Percentiles rank a stretch among this genome's conserved stretches.
These are phyloP conservation scores for Chlamydomonas sphaeroides DNA, from an alignment of 139 green algal genomes.

Conservation along the genomic window DNA sequence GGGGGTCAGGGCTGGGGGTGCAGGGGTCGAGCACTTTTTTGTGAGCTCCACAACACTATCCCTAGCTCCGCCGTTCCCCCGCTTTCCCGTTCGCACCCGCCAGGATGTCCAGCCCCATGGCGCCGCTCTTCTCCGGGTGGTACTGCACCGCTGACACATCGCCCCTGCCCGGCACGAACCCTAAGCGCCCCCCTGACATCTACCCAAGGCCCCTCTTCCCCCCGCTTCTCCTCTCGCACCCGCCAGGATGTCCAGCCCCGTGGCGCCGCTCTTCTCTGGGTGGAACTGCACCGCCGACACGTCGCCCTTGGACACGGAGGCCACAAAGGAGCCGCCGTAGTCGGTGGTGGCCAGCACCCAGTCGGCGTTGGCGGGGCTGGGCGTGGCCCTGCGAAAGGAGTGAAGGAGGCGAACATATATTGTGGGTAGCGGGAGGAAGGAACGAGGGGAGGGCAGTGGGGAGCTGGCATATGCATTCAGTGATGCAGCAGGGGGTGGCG, in stretches of 20 bases:
- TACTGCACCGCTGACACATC: slow-evolving; percentile 3
- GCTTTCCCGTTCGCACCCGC: too few relatives aligned
- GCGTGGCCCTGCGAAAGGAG: slow-evolving; percentile 72
- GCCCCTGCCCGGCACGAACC: slow-evolving; percentile 6
- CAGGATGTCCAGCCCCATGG: neutral
- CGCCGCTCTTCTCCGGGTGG: too few relatives aligned
- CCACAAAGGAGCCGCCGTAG: slow-evolving; percentile 93
- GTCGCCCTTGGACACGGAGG: slow-evolving; percentile 83
- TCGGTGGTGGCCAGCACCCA: slow-evolving; percentile 92
- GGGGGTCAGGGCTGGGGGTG: too few relatives aligned
- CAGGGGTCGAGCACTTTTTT: too few relatives aligned
- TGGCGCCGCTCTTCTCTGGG: slow-evolving; percentile 94
- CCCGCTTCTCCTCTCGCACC: neutral
- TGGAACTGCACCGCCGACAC: slow-evolving; percentile 95
- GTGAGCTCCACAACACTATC: too few relatives aligned
- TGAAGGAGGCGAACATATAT: too few relatives aligned
- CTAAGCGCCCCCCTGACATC: neutral
- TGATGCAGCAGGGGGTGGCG: too few relatives aligned
- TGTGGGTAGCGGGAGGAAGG: too few relatives aligned
- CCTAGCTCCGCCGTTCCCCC: too few relatives aligned
- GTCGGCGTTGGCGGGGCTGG: slow-evolving; percentile 79
- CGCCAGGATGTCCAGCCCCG: slow-evolving; percentile 79
- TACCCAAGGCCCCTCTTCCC: too few relatives aligned
- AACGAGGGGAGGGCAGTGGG: too few relatives aligned
- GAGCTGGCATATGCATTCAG: too few relatives aligned